A percentile compares a stretch with the other conserved stretches of the same genome.
phyloP scores from a whole-genome alignment of 345 rosid species.

The Pugionium dolabratum region DNA sequence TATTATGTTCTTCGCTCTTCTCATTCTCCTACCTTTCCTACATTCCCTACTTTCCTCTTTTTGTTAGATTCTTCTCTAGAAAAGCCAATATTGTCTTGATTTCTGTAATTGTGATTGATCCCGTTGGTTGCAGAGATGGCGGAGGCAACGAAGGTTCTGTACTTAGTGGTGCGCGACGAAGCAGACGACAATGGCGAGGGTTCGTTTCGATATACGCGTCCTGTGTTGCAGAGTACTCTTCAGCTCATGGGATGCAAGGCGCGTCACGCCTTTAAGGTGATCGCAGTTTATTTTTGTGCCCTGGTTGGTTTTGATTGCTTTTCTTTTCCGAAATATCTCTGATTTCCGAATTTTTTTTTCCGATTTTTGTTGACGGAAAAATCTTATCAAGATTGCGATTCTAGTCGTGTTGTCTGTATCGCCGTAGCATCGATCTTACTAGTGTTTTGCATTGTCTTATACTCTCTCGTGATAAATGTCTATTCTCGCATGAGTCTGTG shows the following conservation, averaged over 20 bases:
- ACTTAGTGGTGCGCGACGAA: slow-evolving; percentile 74
- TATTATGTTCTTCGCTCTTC: background rate
- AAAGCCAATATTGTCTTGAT: too few species aligned
- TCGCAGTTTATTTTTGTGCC: background rate
- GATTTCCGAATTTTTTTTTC: background rate
- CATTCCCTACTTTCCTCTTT: slow-evolving; percentile 12
- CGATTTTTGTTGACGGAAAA: background rate
- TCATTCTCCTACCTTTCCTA: background rate
- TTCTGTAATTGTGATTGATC: too few species aligned
- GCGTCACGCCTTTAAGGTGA: slow-evolving; percentile 97
- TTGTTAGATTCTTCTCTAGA: background rate
- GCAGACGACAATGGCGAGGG: slow-evolving; percentile 46
- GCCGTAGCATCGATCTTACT: too few species aligned
- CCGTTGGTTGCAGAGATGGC: slow-evolving; percentile 47
- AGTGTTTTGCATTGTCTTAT: background rate
- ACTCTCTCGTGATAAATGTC: background rate
- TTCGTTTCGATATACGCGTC: slow-evolving; percentile 81
- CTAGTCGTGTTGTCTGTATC: too few species aligned
- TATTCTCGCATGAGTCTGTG: background rate
- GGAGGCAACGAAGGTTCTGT: slow-evolving; percentile 69
- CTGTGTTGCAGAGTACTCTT: slow-evolving; percentile 91
- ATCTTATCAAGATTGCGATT: slow-evolving; percentile 1
- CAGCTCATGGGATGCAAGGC: slow-evolving; percentile 99
- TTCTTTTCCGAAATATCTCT: background rate
- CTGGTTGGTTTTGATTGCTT: background rate